phyloP scores from a whole-genome alignment of 768 basidiomycete species.

The Leucocoprinus sp. region DNA sequence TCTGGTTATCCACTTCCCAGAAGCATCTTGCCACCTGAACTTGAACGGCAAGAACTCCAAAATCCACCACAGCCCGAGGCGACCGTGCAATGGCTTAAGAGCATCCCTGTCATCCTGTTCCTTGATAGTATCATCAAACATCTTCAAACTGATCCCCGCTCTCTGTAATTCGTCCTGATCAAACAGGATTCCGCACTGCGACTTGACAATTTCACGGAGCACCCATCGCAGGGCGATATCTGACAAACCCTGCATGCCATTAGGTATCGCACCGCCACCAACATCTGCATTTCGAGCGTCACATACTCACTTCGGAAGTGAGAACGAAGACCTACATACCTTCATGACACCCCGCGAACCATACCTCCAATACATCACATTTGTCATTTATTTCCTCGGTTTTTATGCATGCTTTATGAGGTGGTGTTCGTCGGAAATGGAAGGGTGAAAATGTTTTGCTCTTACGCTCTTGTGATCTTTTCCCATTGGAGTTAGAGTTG shows the following conservation, averaged over 20 bases:
- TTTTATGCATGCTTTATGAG: neutral
- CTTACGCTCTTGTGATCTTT: constrained; percentile 5
- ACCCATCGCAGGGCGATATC: constrained; percentile 73
- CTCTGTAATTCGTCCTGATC: constrained; percentile 38
- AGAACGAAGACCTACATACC: constrained; percentile 34
- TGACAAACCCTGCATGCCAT: constrained; percentile 40
- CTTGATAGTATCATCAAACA: constrained; percentile 6
- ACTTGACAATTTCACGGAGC: constrained; percentile 53
- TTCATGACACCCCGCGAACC: constrained; percentile 69
- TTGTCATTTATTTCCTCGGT: constrained; percentile 12
- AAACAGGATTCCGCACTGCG: constrained; percentile 56
- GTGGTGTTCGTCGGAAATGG: neutral
- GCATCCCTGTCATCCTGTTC: constrained; percentile 29
- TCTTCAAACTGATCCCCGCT: constrained; percentile 25
- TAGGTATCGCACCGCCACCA: constrained; percentile 53
- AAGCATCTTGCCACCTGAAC: constrained; percentile 47
- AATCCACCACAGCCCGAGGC: constrained; percentile 60
- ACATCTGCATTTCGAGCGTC: constrained; percentile 37
- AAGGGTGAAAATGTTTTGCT: constrained; percentile 8
- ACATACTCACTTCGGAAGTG: neutral
- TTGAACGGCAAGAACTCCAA: constrained; percentile 55
- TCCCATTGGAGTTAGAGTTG: neutral
- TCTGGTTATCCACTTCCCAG: constrained; percentile 44
- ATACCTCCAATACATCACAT: constrained; percentile 64
- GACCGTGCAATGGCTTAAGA: constrained; percentile 47